Percentiles rank a stretch among this genome's conserved stretches.
Conservation (phyloP, 2,329 filamentous ascomycete genomes). For the Zasmidium cellare region DNA sequence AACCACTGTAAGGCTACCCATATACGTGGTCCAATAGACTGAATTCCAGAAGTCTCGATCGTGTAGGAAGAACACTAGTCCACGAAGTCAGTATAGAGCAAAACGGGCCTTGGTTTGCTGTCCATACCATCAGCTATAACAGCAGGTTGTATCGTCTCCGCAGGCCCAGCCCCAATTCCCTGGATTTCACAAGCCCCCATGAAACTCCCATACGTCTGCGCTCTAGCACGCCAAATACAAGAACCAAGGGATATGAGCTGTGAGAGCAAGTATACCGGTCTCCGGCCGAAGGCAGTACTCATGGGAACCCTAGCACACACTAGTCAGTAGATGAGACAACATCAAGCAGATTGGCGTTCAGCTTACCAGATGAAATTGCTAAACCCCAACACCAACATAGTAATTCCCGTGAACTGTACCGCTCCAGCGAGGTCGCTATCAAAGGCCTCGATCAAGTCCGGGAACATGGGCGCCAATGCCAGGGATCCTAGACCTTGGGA, state of each 20-base stretch:
- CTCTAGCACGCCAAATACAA: slow-evolving; percentile 59
- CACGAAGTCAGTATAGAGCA: too few relatives aligned
- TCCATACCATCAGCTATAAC: slow-evolving; percentile 66
- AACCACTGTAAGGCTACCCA: too few relatives aligned
- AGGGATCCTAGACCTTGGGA: slow-evolving; percentile 57
- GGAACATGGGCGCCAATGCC: slow-evolving; percentile 61
- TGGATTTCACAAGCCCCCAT: slow-evolving; percentile 64
- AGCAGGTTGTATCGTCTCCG: slow-evolving; percentile 62
- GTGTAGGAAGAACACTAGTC: slow-evolving; percentile 62
- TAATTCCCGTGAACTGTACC: slow-evolving; percentile 55
- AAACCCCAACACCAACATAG: slow-evolving; percentile 59
- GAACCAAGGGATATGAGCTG: slow-evolving; percentile 54
- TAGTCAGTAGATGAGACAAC: too few relatives aligned
- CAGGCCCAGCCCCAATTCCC: slow-evolving; percentile 62
- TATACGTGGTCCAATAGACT: slow-evolving; percentile 63
- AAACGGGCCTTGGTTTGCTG: too few relatives aligned
- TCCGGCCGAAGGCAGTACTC: slow-evolving; percentile 55
- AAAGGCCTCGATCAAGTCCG: slow-evolving; percentile 57
- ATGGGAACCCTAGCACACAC: slow-evolving; percentile 49
- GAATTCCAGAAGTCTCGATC: slow-evolving; percentile 64
- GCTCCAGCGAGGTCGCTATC: slow-evolving; percentile 37
- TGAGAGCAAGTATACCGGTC: slow-evolving; percentile 55
- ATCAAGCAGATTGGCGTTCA: too few relatives aligned
- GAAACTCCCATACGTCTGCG: slow-evolving; percentile 60
- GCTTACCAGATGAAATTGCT: slow-evolving; percentile 60